phyloP scores from a whole-genome alignment of 2,329 filamentous ascomycete species.

The Periconia macrospinosa region DNA sequence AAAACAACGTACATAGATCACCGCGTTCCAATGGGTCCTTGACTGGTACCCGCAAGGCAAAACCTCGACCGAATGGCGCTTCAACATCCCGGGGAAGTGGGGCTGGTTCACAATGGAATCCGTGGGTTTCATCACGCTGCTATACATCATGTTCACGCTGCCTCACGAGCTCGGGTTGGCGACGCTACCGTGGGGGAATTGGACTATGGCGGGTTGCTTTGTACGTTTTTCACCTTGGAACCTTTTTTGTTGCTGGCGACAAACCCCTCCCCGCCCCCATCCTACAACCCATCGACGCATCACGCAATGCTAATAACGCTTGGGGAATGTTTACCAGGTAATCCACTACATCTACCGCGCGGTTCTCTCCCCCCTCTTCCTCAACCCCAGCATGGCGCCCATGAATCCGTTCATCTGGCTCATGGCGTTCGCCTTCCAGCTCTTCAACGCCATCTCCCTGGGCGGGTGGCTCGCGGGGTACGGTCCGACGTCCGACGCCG shows the following conservation, averaged over 20 bases:
- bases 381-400: slow-evolving; percentile 89
- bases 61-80: slow-evolving; percentile 71
- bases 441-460: slow-evolving; percentile 76
- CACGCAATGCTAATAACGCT: not conserved
- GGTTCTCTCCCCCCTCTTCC: slow-evolving; percentile 74
- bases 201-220: slow-evolving; percentile 71
- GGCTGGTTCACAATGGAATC: slow-evolving; percentile 90
- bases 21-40: slow-evolving; percentile 70
- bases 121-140: slow-evolving; percentile 72
- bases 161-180: slow-evolving; percentile 60
- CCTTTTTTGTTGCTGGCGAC: too few species aligned
- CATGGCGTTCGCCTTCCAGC: slow-evolving; percentile 71
- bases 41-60: slow-evolving; percentile 91
- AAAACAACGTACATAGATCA: slow-evolving; percentile 57
- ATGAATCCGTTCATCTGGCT: slow-evolving; percentile 72
- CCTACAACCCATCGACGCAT: too few species aligned
- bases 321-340: slow-evolving; percentile 51
- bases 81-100: slow-evolving; percentile 87
- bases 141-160: slow-evolving; percentile 77
- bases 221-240: slow-evolving; percentile 47
- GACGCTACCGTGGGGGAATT: slow-evolving; percentile 73
- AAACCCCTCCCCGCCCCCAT: too few species aligned
- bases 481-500: slow-evolving; percentile 63
- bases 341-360: slow-evolving; percentile 93
- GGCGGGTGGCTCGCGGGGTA: slow-evolving; percentile 83